phyloP scores from a whole-genome alignment of 257 asterid genomes.

The Osmanthus fragrans region DNA sequence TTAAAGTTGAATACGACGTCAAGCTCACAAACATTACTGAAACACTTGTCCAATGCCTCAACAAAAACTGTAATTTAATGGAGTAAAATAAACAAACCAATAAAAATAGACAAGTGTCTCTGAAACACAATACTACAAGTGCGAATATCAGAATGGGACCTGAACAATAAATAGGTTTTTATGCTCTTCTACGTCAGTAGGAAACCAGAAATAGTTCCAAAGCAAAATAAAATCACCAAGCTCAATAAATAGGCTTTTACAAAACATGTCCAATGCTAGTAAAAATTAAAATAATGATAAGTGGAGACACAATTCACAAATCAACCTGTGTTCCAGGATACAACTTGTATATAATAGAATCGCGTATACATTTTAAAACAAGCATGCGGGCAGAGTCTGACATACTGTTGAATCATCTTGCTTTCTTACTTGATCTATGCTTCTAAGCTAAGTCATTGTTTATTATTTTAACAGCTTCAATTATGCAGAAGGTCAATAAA shows the following conservation, averaged over 20 bases:
- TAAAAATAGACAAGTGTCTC: neutral
- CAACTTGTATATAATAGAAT: neutral
- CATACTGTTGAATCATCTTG: neutral
- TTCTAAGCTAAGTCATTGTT: constrained; percentile 8
- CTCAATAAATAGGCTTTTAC: neutral
- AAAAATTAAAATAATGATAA: neutral
- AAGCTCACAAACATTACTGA: constrained; percentile 91
- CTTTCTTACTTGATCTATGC: neutral
- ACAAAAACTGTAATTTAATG: constrained; percentile 70
- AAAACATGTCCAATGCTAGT: neutral
- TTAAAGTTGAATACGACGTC: constrained; percentile 85
- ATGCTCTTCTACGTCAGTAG: neutral
- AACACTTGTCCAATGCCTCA: constrained; percentile 91
- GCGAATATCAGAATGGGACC: neutral
- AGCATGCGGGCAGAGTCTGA: neutral
- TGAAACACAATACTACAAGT: constrained; percentile 9
- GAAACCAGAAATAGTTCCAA: neutral
- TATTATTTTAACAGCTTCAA: constrained; percentile 3
- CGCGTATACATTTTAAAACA: neutral
- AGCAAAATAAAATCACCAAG: constrained; percentile 4
- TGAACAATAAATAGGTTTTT: neutral
- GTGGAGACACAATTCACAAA: neutral
- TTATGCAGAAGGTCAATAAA: neutral
- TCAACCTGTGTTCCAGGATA: constrained; percentile 1
- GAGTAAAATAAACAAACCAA: constrained; percentile 5